Base-by-base conservation (phyloP, 2,329 filamentous ascomycete species). In the Didymella exigua region DNA sequence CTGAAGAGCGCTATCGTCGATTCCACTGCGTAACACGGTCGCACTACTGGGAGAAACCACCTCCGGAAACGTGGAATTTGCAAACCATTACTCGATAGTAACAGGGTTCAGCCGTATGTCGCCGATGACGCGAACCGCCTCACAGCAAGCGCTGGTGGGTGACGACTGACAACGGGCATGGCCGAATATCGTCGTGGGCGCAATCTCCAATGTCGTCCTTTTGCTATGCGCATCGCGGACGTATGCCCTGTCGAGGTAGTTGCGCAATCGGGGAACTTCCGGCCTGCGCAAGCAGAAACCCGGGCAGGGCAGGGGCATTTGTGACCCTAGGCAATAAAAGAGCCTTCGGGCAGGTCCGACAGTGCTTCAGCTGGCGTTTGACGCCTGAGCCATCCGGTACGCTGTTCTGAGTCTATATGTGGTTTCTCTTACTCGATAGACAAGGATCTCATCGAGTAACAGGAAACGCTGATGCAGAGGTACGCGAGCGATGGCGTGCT, bases 41-140 rank as follows among this genome's bases (percentile, higher is more conserved):
- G 49, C 57, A 55, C 60, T 59, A 61, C 49, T 48, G 43, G 48
- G 50, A 31, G 31, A 38, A 31, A 47, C 50, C 54, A 48, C 52
- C 44, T 57, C 53, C 45, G 53, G 58, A 59, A 40, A 49, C 48
- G 55, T 47, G 51, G 40, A 58, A 50, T 55, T 60, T 56, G 58
- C 58, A 65, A 62, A 67, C 61, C 51, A 69, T 74, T 74, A 74
- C 71, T 74, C 70, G 71, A 74, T 73, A 56, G 56, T 56, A 68
- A 68, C 61, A 63, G 56, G 59, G 54, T 54, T 43, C 54, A 48
- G 48, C 48, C 48, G 44, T 41, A 56, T 41, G 43, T 56, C 49
- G 48, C 54, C 54, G 54, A 48, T 45, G 49, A 49, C 44, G 24
- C 37, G 44, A 54, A 48, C 24, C 30, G 38, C 24, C 41, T 45